Conservation (phyloP, 345 rosid genomes). For the Hibiscus mutabilis region DNA sequence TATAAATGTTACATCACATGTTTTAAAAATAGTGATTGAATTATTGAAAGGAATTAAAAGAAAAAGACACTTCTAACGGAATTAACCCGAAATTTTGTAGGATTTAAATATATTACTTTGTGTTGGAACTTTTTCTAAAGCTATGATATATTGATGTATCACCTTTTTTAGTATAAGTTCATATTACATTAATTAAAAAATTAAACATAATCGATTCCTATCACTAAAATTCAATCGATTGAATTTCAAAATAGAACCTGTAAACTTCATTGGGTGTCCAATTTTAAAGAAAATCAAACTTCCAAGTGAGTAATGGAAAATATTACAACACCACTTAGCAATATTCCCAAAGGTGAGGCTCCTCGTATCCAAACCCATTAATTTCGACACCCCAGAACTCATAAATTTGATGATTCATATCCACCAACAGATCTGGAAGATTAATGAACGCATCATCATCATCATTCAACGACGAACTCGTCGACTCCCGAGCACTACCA, state of each 20-base stretch:
- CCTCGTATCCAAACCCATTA: background rate
- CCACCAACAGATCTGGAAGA: background rate
- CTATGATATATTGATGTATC: background rate
- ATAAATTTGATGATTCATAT: background rate
- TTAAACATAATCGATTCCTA: background rate
- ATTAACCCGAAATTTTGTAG: background rate
- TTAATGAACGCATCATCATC: background rate
- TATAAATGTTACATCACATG: too few species aligned
- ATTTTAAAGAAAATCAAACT: background rate
- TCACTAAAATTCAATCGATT: background rate
- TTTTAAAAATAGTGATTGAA: too few species aligned
- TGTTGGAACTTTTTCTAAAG: background rate
- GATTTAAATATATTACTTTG: background rate
- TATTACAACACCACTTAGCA: background rate
- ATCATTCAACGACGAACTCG: background rate
- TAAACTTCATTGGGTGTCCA: background rate
- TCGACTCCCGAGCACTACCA: background rate
- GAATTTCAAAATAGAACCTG: background rate
- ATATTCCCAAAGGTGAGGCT: conserved; percentile 11
- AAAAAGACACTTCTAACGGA: too few species aligned
- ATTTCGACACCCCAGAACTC: background rate
- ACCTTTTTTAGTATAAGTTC: background rate
- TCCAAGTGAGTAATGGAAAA: background rate
- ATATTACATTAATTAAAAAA: background rate
- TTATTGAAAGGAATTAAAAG: too few species aligned